phyloP scores from a whole-genome alignment of 2,329 filamentous ascomycete species.

The Nemania diffusa region DNA sequence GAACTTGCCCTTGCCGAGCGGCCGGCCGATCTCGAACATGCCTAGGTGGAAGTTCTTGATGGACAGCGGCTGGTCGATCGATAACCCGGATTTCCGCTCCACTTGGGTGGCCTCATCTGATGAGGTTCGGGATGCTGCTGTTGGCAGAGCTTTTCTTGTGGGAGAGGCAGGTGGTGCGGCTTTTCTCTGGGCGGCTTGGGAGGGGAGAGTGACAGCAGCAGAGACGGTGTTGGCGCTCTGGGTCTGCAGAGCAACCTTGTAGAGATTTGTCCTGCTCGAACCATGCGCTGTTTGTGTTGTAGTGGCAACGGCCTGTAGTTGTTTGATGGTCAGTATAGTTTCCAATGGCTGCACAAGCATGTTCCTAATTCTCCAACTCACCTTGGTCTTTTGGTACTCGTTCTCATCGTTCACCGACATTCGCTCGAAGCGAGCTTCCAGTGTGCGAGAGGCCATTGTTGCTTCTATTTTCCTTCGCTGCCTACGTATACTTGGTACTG shows the following conservation, averaged over 20 bases:
- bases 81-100: constrained; percentile 61
- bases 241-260: constrained; percentile 86
- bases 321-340: constrained; percentile 51
- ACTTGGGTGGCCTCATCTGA: constrained; percentile 61
- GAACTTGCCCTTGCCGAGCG: constrained; percentile 88
- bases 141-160: constrained; percentile 60
- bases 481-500: not conserved
- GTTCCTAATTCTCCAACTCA: constrained; percentile 57
- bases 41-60: constrained; percentile 81
- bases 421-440: constrained; percentile 90
- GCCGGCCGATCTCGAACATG: constrained; percentile 93
- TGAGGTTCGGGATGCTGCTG: constrained; percentile 46
- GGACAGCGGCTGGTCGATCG: constrained; percentile 67
- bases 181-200: constrained; percentile 70
- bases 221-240: constrained; percentile 73
- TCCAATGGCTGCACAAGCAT: not conserved
- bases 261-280: constrained; percentile 78
- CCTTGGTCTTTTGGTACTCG: constrained; percentile 81
- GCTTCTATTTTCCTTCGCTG: not conserved
- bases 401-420: constrained; percentile 92
- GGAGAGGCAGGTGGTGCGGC: constrained; percentile 60
- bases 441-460: constrained; percentile 75
- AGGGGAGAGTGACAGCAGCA: constrained; percentile 72
- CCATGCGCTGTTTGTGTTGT: constrained; percentile 60
- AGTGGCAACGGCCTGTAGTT: constrained; percentile 57